Base-by-base conservation (phyloP, 108 stramenopile species). In the Cyclotella cryptica region DNA sequence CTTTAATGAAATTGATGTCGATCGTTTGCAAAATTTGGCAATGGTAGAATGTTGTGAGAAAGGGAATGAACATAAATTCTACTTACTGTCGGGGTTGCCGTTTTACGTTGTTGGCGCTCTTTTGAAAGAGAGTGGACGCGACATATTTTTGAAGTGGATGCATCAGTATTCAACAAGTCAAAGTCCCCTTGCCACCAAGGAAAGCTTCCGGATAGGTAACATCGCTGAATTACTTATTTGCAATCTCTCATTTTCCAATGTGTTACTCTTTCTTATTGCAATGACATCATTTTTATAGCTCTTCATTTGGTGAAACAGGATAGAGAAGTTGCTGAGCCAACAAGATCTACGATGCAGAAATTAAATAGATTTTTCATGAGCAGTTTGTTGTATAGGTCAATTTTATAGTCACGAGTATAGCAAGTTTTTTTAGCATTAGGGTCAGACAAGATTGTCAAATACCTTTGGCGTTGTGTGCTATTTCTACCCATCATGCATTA, bases 291-390 rank as follows among this genome's bases (percentile, higher is more conserved):
- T 12, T 24, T 57, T 8, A 8, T 5, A 61, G 60, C 69, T 3
- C 76, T 93, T 15, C 86, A 91, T 52, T 69, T 87, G 58, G 79
- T 93, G 4, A 75, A 76, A 14, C 88, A 88, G 66, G 76, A 88
- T 74, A 86, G 92, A 47, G 80, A 87, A 53, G 66, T 59, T 24
- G 92, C 92, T 7, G 81, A 87, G 26, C 90, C 92, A 22, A 91
- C 82, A 29, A 76, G 92, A 66, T 82, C 80, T 8, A 90, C 92
- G 12, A 84, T 91, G 85, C 89, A 91, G 81, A 93, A 93, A 66
- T 62, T 93, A 7, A 88, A 91, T 52, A 79, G 92, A 3, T 93
- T 90, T 53, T 88, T 93, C 74, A 88, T 91, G 89, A 92, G 91
- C 55, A 66, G 71, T 54, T 30, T 52, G 12, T 24, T 47, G 51